Evolutionary conservation across 768 basidiomycete species (phyloP).

Genomic region (Calocybe cyanea): DNA sequence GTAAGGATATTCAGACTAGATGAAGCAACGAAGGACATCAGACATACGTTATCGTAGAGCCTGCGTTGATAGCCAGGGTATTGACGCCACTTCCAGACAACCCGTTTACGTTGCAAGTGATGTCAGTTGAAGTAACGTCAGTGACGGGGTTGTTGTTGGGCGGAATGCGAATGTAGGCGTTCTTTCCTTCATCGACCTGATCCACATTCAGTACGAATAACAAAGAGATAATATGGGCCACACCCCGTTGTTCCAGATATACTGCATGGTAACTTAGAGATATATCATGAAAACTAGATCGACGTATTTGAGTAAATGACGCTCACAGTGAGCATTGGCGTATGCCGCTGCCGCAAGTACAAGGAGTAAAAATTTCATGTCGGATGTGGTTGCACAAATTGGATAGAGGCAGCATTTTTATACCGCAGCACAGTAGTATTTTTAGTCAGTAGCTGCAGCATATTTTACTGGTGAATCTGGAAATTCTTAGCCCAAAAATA

Average conservation of each 20-base stretch:
- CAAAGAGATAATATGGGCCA: not conserved
- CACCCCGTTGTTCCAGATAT: slow-evolving; percentile 48
- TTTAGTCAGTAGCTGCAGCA: too few species aligned
- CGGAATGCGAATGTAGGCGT: slow-evolving; percentile 41
- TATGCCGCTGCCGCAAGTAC: slow-evolving; percentile 24
- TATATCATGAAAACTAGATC: not conserved
- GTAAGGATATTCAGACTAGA: slow-evolving; percentile 1
- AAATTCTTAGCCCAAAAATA: too few species aligned
- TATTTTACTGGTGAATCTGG: too few species aligned
- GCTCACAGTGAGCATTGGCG: slow-evolving; percentile 31
- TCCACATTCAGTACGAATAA: not conserved
- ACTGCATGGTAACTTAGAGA: slow-evolving; percentile 44
- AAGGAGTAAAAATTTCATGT: slow-evolving; percentile 31
- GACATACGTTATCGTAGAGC: slow-evolving; percentile 37
- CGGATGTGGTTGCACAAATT: not conserved
- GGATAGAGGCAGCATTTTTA: slow-evolving; percentile 1
- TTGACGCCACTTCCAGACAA: slow-evolving; percentile 34
- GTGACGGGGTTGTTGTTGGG: slow-evolving; percentile 55
- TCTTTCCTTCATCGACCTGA: slow-evolving; percentile 43
- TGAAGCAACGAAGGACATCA: not conserved
- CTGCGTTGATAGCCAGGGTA: slow-evolving; percentile 40
- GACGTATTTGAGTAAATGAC: not conserved
- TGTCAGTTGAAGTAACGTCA: slow-evolving; percentile 48
- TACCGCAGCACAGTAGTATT: not conserved
- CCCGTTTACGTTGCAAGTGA: slow-evolving; percentile 52